Conservation (phyloP, 257 asterid genomes). For the Echites panduratus region DNA sequence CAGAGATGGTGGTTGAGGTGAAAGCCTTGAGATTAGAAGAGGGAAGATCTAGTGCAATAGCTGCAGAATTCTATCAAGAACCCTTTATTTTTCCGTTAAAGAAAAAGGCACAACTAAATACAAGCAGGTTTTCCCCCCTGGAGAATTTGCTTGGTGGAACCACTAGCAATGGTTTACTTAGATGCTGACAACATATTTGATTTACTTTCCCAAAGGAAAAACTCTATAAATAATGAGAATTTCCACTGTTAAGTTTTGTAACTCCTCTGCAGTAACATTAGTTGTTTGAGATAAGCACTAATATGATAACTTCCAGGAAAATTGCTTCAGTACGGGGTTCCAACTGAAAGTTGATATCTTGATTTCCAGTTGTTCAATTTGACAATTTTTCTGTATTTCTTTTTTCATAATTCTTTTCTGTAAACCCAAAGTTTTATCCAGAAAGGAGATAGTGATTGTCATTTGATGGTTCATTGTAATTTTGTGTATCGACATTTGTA, state of each 20-base stretch:
- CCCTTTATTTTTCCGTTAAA: neutral
- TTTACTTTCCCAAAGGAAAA: neutral
- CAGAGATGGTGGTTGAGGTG: slow-evolving; percentile 94
- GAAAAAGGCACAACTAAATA: neutral
- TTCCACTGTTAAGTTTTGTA: neutral
- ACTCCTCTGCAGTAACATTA: neutral
- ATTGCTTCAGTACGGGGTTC: too few species aligned
- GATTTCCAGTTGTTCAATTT: neutral
- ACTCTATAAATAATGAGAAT: neutral
- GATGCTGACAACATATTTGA: neutral
- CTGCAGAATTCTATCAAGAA: neutral
- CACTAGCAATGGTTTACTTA: neutral
- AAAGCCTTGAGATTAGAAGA: slow-evolving; percentile 16
- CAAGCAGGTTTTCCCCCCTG: neutral
- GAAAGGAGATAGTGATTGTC: neutral
- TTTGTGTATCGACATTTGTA: too few species aligned
- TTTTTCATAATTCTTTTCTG: neutral
- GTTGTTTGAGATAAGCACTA: neutral
- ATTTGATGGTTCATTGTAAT: neutral
- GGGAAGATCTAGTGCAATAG: neutral
- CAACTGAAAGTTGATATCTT: neutral
- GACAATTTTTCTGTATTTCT: neutral
- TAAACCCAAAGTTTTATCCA: neutral
- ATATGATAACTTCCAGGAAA: neutral
- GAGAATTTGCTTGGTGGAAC: neutral